phyloP scores from a whole-genome alignment of 805 yeast species.

The Candida berthetii region DNA sequence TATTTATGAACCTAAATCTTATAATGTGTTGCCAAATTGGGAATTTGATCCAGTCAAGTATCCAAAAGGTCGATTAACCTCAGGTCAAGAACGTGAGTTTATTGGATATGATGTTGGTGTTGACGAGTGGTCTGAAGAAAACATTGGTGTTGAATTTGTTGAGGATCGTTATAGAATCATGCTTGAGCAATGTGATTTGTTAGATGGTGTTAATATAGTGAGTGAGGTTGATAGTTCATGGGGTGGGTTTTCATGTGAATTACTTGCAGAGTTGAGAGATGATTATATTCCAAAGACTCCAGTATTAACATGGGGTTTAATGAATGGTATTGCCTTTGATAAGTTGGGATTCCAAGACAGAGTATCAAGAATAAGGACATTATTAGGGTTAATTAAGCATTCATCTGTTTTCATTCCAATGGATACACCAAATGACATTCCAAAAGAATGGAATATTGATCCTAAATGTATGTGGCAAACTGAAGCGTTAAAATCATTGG shows the following conservation, averaged over 20 bases:
- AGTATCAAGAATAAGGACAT: slow-evolving; percentile 38
- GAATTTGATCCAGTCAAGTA: slow-evolving; percentile 33
- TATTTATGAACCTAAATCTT: slow-evolving; percentile 54
- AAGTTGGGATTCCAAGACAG: slow-evolving; percentile 10
- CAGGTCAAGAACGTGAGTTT: slow-evolving; percentile 33
- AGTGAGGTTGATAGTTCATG: slow-evolving; percentile 76
- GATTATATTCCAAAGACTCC: slow-evolving; percentile 54
- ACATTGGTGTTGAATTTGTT: slow-evolving; percentile 39
- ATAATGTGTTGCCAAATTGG: slow-evolving; percentile 56
- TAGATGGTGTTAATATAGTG: slow-evolving; percentile 65
- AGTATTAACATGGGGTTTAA: slow-evolving; percentile 42
- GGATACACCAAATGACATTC: slow-evolving; percentile 17
- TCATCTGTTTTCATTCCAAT: slow-evolving; percentile 57
- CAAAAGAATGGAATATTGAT: slow-evolving; percentile 9
- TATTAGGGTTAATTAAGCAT: slow-evolving; percentile 36
- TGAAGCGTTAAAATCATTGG: slow-evolving; percentile 29
- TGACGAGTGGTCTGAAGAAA: slow-evolving; percentile 43
- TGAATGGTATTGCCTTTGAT: slow-evolving; percentile 16
- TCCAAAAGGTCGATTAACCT: slow-evolving; percentile 18
- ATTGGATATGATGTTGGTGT: slow-evolving; percentile 48
- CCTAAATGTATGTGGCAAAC: slow-evolving; percentile 35
- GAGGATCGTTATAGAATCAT: slow-evolving; percentile 54
- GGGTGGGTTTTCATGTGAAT: slow-evolving; percentile 65
- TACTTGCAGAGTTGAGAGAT: slow-evolving; percentile 55
- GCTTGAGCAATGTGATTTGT: slow-evolving; percentile 69